A percentile compares a stretch with the other conserved stretches of the same genome.
Evolutionary conservation across 2,329 filamentous ascomycete genomes (phyloP).

Genomic region (Aspergillus floridensis): DNA sequence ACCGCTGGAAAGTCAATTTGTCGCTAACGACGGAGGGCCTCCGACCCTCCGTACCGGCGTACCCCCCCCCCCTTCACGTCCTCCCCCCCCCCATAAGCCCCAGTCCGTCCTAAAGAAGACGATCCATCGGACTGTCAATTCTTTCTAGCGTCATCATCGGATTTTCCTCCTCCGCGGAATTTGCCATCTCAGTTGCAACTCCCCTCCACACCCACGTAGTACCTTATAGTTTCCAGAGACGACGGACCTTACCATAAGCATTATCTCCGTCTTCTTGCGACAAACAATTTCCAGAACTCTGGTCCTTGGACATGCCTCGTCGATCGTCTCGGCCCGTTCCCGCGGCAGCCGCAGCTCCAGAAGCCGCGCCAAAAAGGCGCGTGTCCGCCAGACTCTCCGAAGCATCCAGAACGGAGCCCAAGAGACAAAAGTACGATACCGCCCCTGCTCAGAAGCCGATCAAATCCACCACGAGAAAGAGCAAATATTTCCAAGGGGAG

Average conservation of each 20-base stretch:
- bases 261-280: neutral
- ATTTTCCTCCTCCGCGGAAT: slow-evolving; percentile 1
- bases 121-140: neutral
- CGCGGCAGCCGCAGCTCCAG: slow-evolving; percentile 31
- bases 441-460: slow-evolving; percentile 17
- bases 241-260: neutral
- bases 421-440: slow-evolving; percentile 32
- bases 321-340: slow-evolving; percentile 39
- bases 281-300: neutral
- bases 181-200: neutral
- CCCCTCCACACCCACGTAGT: slow-evolving; percentile 4
- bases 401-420: slow-evolving; percentile 26
- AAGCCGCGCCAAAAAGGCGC: slow-evolving; percentile 33
- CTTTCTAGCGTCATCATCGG: neutral
- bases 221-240: slow-evolving; percentile 5
- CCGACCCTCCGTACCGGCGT: neutral
- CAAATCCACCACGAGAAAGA: slow-evolving; percentile 47
- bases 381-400: slow-evolving; percentile 32
- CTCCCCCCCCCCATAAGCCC: slow-evolving; percentile 5
- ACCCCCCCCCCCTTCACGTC: too few species aligned
- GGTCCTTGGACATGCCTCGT: slow-evolving; percentile 31
- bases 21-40: slow-evolving; percentile 11
- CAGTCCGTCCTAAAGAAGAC: slow-evolving; percentile 9
- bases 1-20: slow-evolving; percentile 21
- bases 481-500: slow-evolving; percentile 51